Base-by-base conservation (phyloP, 2,329 filamentous ascomycete genomes). In the Paecilomyces fulvus region DNA sequence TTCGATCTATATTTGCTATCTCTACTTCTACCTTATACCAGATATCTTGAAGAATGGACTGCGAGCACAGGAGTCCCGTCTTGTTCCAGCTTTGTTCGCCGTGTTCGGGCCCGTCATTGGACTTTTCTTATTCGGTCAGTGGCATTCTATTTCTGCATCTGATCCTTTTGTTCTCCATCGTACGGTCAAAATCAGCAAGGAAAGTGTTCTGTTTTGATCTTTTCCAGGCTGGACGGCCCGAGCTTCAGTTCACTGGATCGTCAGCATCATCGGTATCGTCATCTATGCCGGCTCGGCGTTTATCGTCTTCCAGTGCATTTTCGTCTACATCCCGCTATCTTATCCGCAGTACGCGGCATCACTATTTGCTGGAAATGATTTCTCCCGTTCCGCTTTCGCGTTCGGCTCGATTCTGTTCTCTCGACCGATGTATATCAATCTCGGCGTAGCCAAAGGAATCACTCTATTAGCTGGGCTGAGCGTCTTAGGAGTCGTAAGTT, bases 51-150 rank as follows among this genome's bases (percentile, higher is more conserved):
- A 72, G 54, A 71, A 72, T 57, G 81, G 80, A 57, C 76, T 80
- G 61, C 77, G 78, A 2, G 69, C 72, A 12, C 80, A 80, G 59
- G 83, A 85, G 66, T 67, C 68, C n/a, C 75, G 81, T 14, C 77
- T 84, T 5, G 61, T 71, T 33, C 83, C 83, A 0, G 82, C 82
- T 2, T 72, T 86, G 2, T 69, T 74, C 2, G 79, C 79, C 1
- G 70, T 77, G 43, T 74, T 84, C 58, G 78, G 78, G 1, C 78
- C 82, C 0, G 79, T 81, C 0, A 75, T 82, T 23, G 82, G 83
- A n/a, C 73, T 85, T 11, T 85, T 86, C 74, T 65, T 85, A 56
- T 84, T 68, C 37, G 64, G 33, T 52, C 51, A 20, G 55, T 51
- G 9, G 9, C 28, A 12, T 17, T 30, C 14, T 31, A 2, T 10